Percentiles rank a stretch among this genome's conserved stretches.
Evolutionary conservation across 352 stramenopile species (phyloP).

Genomic region (Pythium monospermum): DNA sequence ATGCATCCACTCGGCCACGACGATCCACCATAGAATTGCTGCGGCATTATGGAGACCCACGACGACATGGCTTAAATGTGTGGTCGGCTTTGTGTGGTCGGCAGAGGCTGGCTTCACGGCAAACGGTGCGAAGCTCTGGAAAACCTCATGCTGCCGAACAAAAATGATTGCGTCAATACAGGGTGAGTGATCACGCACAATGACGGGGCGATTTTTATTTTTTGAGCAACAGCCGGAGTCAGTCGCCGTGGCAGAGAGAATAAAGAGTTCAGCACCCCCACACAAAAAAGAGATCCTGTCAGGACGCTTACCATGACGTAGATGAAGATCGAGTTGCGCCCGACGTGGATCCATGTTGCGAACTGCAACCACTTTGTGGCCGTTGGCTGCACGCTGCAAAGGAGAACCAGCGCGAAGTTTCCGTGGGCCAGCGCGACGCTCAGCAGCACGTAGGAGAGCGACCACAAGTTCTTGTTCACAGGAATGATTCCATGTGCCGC

Average conservation of each 20-base stretch:
- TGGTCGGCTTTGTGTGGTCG: conserved; percentile 1
- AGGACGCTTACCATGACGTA: conserved; percentile 54
- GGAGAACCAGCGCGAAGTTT: conserved; percentile 17
- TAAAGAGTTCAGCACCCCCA: too few species aligned
- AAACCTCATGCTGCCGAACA: background rate
- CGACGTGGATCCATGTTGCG: conserved; percentile 24
- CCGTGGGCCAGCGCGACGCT: conserved; percentile 33
- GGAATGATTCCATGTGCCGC: conserved; percentile 34
- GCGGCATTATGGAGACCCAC: conserved; percentile 47
- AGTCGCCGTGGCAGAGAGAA: too few species aligned
- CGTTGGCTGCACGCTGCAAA: background rate
- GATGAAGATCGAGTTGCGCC: conserved; percentile 70
- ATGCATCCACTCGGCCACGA: conserved; percentile 33
- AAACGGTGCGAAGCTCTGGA: background rate
- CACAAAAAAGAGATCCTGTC: background rate
- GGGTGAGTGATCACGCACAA: background rate
- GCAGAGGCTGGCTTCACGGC: background rate
- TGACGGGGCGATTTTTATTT: too few species aligned
- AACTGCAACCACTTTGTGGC: conserved; percentile 23
- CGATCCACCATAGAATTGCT: conserved; percentile 38
- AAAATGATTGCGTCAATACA: background rate
- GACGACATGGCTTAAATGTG: conserved; percentile 19
- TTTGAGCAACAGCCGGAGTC: too few species aligned
- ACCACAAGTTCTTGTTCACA: conserved; percentile 87
- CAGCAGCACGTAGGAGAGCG: conserved; percentile 55